These are phyloP conservation scores for Beauveria sp. DNA, from an alignment of 2,329 filamentous ascomycete genomes.

Conservation along the genomic window DNA sequence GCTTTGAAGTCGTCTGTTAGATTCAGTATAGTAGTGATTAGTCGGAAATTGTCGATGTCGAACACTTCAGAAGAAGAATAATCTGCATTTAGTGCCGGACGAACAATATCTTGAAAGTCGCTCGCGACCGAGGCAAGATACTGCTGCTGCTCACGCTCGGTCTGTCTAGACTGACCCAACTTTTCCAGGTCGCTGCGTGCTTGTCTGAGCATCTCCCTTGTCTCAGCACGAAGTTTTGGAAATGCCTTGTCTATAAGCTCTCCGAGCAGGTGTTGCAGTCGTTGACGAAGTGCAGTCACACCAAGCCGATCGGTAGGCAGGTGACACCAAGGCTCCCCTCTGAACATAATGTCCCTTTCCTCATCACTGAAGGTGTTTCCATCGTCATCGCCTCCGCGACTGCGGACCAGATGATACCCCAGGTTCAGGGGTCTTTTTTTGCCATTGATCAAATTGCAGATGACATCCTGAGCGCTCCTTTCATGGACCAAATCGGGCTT, in stretches of 20 bases:
- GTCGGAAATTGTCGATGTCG: constrained; percentile 13
- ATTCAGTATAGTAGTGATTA: constrained; percentile 18
- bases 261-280: constrained; percentile 19
- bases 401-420: constrained; percentile 19
- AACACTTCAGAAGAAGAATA: constrained; percentile 14
- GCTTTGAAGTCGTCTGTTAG: constrained; percentile 14
- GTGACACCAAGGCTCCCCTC: background rate
- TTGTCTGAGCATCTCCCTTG: constrained; percentile 8
- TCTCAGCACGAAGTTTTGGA: constrained; percentile 19
- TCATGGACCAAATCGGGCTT: constrained; percentile 35
- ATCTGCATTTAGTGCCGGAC: constrained; percentile 11
- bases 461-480: constrained; percentile 12
- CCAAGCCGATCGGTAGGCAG: constrained; percentile 19
- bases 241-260: constrained; percentile 22
- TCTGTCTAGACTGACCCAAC: constrained; percentile 13
- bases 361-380: background rate
- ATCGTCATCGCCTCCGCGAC: constrained; percentile 18
- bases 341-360: background rate
- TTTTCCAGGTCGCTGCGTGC: constrained; percentile 10
- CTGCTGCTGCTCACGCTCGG: constrained; percentile 14
- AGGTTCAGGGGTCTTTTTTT: constrained; percentile 15
- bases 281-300: constrained; percentile 16
- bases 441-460: constrained; percentile 14
- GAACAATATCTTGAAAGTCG: constrained; percentile 15
- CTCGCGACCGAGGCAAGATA: constrained; percentile 14